Base-by-base conservation (phyloP, 441 rosid genomes). In the Bruguiera hainesii region DNA sequence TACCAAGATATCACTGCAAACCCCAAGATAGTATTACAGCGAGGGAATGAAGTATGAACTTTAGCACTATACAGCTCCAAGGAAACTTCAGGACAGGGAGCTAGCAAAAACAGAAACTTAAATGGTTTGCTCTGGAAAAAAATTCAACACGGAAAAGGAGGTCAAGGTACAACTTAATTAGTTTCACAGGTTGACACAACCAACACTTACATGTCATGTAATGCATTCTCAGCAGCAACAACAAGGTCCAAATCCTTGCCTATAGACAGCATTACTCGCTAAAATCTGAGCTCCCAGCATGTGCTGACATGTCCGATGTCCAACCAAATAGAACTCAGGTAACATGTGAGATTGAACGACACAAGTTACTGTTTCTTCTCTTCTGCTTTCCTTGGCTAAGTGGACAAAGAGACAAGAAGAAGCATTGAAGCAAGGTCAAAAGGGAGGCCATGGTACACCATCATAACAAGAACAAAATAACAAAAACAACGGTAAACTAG, bases 331-430 rank as follows among this genome's bases (percentile, higher is more conserved):
- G 39, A 68, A 8, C 59, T 42, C 48, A 48, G 37, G 51, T 30
- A 55, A 42, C 21, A 49, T 30, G 61, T 28, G 18, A 63, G 63
- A 39, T n/a, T 13, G 56, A 58, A 65, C 16, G 20, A 33, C 30
- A 20, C 46, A 18, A 16, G 39, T 76, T 46, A 71, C 70, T 52
- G 56, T 68, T 85, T 79, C 84, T 85, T 84, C 73, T 87, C 93
- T 67, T 84, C 88, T 63, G 93, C 96, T 70, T 89, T 84, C 71
- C 88, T 83, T 55, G 92, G 93, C 90, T 87, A 77, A 50, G 71
- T 50, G 28, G 50, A 4, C 48, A 13, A 31, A 2, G 15, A 37
- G 21, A 63, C 26, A 6, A 15, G 6, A 39, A 60, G 1, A 5
- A 23, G 7, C 28, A 33, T 9, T 16, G 57, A 21, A n/a, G 46